These are phyloP conservation scores for Talaromyces rugulosus DNA, from an alignment of 2,329 filamentous ascomycete species.

Conservation along the genomic window DNA sequence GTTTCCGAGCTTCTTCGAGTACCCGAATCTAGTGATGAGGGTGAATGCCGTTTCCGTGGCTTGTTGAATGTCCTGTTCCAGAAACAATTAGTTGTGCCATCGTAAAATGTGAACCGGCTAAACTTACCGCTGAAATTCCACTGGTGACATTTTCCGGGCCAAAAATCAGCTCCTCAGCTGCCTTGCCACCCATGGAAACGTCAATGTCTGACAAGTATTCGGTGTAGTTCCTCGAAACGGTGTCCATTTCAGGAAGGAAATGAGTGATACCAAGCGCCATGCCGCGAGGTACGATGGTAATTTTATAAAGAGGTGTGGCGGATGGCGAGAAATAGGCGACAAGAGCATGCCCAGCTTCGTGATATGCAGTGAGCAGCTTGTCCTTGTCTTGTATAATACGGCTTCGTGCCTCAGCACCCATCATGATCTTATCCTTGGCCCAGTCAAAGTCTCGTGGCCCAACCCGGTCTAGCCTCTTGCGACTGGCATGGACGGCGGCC, in stretches of 20 bases:
- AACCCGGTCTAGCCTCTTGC: conserved; percentile 72
- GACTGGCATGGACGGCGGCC: conserved; percentile 89
- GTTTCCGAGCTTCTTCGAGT: conserved; percentile 82
- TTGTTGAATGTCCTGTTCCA: conserved; percentile 66
- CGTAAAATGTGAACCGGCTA: not conserved
- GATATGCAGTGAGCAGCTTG: conserved; percentile 92
- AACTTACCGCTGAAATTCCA: conserved; percentile 71
- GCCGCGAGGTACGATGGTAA: conserved; percentile 91
- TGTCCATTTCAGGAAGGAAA: conserved; percentile 85
- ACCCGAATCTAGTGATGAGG: conserved; percentile 86
- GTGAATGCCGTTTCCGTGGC: conserved; percentile 79
- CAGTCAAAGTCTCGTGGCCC: conserved; percentile 82
- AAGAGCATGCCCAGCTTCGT: conserved; percentile 92
- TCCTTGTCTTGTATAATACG: conserved; percentile 90
- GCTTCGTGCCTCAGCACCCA: conserved; percentile 88
- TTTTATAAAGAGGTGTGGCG: conserved; percentile 83
- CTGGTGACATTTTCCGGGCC: conserved; percentile 88
- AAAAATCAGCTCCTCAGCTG: conserved; percentile 84
- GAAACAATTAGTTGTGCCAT: not conserved
- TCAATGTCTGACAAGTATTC: conserved; percentile 80
- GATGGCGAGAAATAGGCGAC: conserved; percentile 78
- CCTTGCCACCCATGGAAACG: conserved; percentile 78
- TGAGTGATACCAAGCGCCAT: conserved; percentile 81
- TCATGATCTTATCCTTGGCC: conserved; percentile 97
- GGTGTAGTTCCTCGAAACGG: conserved; percentile 79